phyloP scores from a whole-genome alignment of 768 basidiomycete species.

The Boletus reticuloceps region DNA sequence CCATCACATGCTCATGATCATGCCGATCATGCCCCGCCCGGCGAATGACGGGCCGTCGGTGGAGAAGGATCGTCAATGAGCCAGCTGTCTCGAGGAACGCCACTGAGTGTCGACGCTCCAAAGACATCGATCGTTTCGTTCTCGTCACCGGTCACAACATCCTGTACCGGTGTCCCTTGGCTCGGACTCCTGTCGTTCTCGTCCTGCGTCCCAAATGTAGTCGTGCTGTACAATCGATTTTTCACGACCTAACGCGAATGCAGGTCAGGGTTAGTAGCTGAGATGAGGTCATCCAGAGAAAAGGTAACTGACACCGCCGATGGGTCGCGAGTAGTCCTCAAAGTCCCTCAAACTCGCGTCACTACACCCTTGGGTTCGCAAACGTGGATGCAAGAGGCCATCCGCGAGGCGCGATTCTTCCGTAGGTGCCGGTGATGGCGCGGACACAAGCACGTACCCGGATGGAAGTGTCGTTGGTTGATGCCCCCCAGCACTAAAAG shows the following conservation, averaged over 20 bases:
- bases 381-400: slow-evolving; percentile 31
- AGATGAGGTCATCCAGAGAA: not conserved
- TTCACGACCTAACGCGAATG: slow-evolving; percentile 23
- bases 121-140: slow-evolving; percentile 8
- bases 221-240: slow-evolving; percentile 31
- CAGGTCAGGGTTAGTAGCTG: not conserved
- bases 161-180: slow-evolving; percentile 3
- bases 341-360: slow-evolving; percentile 30
- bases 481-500: not conserved
- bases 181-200: slow-evolving; percentile 11
- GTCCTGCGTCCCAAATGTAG: slow-evolving; percentile 32
- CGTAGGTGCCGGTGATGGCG: slow-evolving; percentile 26
- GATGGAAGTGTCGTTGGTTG: not conserved
- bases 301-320: slow-evolving; percentile 26
- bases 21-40: not conserved
- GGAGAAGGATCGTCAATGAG: not conserved
- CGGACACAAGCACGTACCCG: not conserved
- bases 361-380: slow-evolving; percentile 22
- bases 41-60: not conserved
- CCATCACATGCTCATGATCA: not conserved
- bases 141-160: not conserved
- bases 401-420: slow-evolving; percentile 25
- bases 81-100: slow-evolving; percentile 10
- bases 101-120: not conserved
- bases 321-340: slow-evolving; percentile 34